A percentile compares a stretch with the other conserved stretches of the same genome.
Evolutionary conservation across 495 filamentous ascomycete species (phyloP).

Genomic region (Pyrenula aspistea): DNA sequence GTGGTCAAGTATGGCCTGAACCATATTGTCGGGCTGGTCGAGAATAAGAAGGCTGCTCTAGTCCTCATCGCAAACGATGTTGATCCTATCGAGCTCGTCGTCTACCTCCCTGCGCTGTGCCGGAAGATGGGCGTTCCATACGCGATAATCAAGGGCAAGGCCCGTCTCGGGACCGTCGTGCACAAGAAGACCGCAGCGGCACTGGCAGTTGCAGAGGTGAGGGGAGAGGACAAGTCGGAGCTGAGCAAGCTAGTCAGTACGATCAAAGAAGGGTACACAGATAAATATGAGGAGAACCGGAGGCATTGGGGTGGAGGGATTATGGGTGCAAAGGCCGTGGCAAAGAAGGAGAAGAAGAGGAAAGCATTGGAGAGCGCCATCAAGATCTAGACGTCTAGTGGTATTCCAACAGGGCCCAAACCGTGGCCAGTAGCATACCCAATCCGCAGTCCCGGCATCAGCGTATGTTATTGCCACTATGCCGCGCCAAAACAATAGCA

Average conservation of each 20-base stretch:
- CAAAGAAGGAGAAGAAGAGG: conserved; percentile 87
- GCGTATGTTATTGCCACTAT: no score
- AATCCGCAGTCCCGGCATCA: no score
- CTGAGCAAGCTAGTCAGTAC: conserved; percentile 90
- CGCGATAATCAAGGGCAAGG: conserved; percentile 99
- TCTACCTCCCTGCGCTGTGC: conserved; percentile 98
- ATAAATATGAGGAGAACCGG: conserved; percentile 87
- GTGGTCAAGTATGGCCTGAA: conserved; percentile 99
- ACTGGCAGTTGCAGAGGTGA: conserved; percentile 89
- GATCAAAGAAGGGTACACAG: conserved; percentile 95
- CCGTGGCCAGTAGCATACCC: no score
- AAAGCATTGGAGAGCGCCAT: conserved; percentile 86
- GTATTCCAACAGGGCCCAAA: no score
- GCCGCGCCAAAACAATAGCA: no score
- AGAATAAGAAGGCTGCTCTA: conserved; percentile 99
- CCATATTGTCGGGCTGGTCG: conserved; percentile 98
- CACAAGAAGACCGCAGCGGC: conserved; percentile 99
- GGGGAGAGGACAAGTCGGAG: conserved; percentile 94
- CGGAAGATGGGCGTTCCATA: conserved; percentile 99
- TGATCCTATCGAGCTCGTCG: conserved; percentile 98
- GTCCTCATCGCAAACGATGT: conserved; percentile 99
- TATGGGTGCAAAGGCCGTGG: conserved; percentile 96
- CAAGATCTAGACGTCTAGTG: conserved; percentile 66
- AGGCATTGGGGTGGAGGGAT: conserved; percentile 99
- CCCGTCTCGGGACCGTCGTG: conserved; percentile 93